Base-by-base conservation (phyloP, 805 yeast species). In the Lachancea lanzarotensis region DNA sequence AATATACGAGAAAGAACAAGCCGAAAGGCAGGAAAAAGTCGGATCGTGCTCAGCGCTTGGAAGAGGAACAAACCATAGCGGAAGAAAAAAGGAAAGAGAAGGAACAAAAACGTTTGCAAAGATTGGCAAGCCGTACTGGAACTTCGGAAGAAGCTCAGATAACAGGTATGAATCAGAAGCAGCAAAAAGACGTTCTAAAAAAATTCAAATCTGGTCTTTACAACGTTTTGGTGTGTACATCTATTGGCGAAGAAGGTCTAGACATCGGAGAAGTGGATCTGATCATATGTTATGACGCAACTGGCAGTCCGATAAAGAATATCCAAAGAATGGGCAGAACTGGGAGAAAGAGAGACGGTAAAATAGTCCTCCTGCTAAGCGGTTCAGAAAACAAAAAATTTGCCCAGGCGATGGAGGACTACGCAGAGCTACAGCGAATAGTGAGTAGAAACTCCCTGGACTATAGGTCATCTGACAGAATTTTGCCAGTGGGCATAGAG, bases 291-390 rank as follows among this genome's bases (percentile, higher is more conserved):
- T 93, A 80, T 65, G 98, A 93, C 57, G 86, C 96, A 0, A 89
- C 97, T 0, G 74, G 89, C 25, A 87, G 96, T 37, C 97, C 98
- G 0, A 91, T 93, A 46, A 86, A 95, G 47, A 89, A 85, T 54
- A 76, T 93, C 34, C 99, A 93, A 62, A 70, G 99, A 54, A 88
- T 93, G 95, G 99, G 99, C 22, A 79, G 99, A 67, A 93, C 99
- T 0, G 99, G 98, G 16, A 81, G 99, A 66, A 87, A 88, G 59
- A 71, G 96, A 54, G 88, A 85, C 54, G 99, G 99, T 34, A 76
- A 75, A 47, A 85, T 93, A 1, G 67, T 87, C 3, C 65, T 90
- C 31, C 64, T 93, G 4, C 78, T 91, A 55, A 78, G 96, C 8
- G 75, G 83, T 11, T 79, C 79, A 51, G 99, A 93, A 63, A 78